Base-by-base conservation (phyloP, 306 rosid genomes). In the Ammopiptanthus mongolicus region DNA sequence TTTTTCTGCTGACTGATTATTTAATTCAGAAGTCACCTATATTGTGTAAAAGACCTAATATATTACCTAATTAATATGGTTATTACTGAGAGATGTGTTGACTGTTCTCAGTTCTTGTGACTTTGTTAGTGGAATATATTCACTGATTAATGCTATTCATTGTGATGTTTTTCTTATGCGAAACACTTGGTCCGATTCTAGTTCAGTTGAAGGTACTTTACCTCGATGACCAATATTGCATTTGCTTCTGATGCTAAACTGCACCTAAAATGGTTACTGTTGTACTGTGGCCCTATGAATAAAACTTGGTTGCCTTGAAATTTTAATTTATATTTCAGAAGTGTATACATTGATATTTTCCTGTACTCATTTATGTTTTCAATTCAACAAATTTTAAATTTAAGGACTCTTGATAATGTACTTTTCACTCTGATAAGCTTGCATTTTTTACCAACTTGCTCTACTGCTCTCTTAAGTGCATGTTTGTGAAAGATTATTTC, bases 1-100 rank as follows among this genome's bases (percentile, higher is more conserved):
- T 62, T 80, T 76, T 76, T 61, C 65, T 42, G 50, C 60, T 31
- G 71, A 65, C 36, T 83, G 74, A 68, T 70, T 63, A 44, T 80
- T 25, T 76, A 55, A 61, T 63, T 82, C 39, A 53, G 44, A 70
- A 59, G 17, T 64, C 55, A 22, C 42, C 56, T 64, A 17, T 53
- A 37, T 63, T 28, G 42, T 65, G 36, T 63, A 60, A 36, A 68
- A 53, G 44, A 29, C 52, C 28, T 42, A 64, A 11, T 55, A 56
- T 21, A 36, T 37, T 70, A 41, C 75, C 58, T 73, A 9, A 57
- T 28, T 59, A 21, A 28, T 69, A 31, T 66, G 68, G 71, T 42
- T 15, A 48, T 37, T 77, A 65, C 58, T n/a, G 13, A 67, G 72
- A 73, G 37, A 48, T 63, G 34, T 53, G 47, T 19, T 18, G 15